These are phyloP conservation scores for Eucalyptus fibrosa DNA, from an alignment of 345 rosid genomes.

Conservation along the genomic window DNA sequence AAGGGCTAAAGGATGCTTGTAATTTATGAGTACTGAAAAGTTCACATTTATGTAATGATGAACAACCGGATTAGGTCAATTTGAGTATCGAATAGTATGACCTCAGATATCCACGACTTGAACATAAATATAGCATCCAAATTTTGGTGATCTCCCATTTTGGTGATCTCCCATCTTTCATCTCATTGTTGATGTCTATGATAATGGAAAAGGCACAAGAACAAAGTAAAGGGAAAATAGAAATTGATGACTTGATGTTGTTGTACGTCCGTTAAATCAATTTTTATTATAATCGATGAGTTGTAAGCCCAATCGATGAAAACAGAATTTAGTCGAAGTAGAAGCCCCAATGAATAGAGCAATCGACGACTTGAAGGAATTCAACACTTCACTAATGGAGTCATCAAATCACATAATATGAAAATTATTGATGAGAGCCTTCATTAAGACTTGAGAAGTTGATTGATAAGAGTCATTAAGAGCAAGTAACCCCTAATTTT, in stretches of 20 bases:
- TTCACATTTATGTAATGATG: not conserved
- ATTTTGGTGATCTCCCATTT: not conserved
- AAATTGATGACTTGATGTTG: no score
- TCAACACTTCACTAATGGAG: no score
- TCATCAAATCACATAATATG: no score
- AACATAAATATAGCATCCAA: not conserved
- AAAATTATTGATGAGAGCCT: no score
- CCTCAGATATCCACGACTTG: not conserved
- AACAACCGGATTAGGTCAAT: rapidly evolving
- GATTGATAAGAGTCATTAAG: no score
- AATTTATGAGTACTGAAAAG: not conserved
- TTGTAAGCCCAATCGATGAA: no score
- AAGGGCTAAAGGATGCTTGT: not conserved
- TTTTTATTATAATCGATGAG: no score
- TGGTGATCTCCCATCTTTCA: not conserved
- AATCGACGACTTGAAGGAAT: no score
- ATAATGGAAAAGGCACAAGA: not conserved
- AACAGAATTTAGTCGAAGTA: rapidly evolving
- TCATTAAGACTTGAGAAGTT: no score
- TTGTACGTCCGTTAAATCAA: no score
- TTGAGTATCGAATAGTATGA: not conserved
- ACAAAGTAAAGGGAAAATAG: not conserved
- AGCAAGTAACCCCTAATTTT: no score
- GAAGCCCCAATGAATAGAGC: no score
- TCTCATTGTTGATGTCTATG: not conserved